Conservation (phyloP, 75 land plant species). For the Cryptomeria japonica region DNA sequence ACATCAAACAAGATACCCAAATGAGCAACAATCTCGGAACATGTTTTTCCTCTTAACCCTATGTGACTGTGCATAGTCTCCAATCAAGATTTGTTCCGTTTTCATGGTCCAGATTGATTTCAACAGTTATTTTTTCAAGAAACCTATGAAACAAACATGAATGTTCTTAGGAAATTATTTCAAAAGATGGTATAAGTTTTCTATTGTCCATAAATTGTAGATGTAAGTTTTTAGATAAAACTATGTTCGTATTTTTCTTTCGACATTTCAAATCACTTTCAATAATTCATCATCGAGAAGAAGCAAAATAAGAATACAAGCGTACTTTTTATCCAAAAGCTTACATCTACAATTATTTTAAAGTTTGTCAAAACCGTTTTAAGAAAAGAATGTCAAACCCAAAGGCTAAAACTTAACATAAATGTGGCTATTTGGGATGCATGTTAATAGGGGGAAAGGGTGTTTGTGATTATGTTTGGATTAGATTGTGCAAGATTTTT, state of each 20-base stretch:
- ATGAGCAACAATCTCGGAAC: slow-evolving; percentile 24
- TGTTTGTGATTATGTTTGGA: neutral
- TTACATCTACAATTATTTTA: too few relatives aligned
- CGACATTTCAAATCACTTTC: too few relatives aligned
- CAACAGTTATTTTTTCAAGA: slow-evolving; percentile 40
- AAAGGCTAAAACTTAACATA: neutral
- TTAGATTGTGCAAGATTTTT: too few relatives aligned
- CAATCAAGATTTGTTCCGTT: slow-evolving; percentile 15
- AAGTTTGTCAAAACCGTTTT: neutral
- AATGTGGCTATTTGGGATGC: neutral
- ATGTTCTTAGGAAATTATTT: neutral
- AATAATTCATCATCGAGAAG: too few relatives aligned
- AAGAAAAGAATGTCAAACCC: neutral
- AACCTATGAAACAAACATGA: slow-evolving; percentile 20
- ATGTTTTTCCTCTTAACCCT: slow-evolving; percentile 41
- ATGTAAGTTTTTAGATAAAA: too few relatives aligned
- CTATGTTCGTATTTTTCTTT: too few relatives aligned
- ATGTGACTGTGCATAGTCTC: slow-evolving; percentile 29
- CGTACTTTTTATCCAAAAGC: too few relatives aligned
- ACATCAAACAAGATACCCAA: slow-evolving; percentile 26
- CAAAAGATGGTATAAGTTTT: too few relatives aligned
- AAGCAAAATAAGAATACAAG: too few relatives aligned
- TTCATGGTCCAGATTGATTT: neutral
- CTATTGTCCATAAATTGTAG: too few relatives aligned
- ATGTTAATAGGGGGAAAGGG: neutral